Evolutionary conservation across 2,329 filamentous ascomycete genomes (phyloP).

Genomic region (Tetracladium maxilliforme): DNA sequence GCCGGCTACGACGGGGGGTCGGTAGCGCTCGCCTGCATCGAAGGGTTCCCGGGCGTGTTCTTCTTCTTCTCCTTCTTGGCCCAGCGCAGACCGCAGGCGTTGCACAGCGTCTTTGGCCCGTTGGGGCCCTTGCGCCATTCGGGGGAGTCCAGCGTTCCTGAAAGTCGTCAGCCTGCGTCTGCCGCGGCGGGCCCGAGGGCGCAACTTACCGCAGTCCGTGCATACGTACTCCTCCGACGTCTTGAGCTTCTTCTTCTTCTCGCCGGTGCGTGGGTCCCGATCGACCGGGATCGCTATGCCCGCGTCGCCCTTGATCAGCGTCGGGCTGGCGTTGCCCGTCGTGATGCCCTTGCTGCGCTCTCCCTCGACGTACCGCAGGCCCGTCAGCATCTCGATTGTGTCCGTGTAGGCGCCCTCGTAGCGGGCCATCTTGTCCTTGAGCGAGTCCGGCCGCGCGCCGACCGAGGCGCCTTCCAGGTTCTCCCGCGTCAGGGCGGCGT

Average conservation of each 20-base stretch:
- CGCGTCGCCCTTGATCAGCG: conserved; percentile 70
- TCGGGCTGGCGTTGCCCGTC: conserved; percentile 69
- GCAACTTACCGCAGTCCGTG: conserved; percentile 65
- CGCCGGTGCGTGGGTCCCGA: conserved; percentile 53
- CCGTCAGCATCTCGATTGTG: conserved; percentile 86
- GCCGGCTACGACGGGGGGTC: too few species aligned
- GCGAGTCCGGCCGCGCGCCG: conserved; percentile 55
- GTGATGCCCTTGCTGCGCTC: conserved; percentile 81
- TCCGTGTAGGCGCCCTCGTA: conserved; percentile 70
- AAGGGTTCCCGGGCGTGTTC: conserved; percentile 1
- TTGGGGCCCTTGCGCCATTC: conserved; percentile 93
- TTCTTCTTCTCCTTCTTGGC: conserved; percentile 72
- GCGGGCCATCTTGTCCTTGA: conserved; percentile 72
- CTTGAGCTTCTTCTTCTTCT: conserved; percentile 81
- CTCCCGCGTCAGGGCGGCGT: conserved; percentile 59
- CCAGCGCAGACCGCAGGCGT: conserved; percentile 74
- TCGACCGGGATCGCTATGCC: conserved; percentile 76
- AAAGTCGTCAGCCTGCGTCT: not conserved
- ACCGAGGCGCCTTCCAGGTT: conserved; percentile 62
- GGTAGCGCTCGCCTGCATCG: too few species aligned
- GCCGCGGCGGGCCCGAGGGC: too few species aligned
- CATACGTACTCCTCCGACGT: conserved; percentile 81
- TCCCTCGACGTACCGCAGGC: conserved; percentile 73
- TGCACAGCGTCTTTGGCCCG: conserved; percentile 89
- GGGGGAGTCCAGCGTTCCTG: conserved; percentile 73